Evolutionary conservation across 1,139 yeast genomes (phyloP), one percentile per base, ranked within the genome.

Genomic region (Candida neerlandica): DNA sequence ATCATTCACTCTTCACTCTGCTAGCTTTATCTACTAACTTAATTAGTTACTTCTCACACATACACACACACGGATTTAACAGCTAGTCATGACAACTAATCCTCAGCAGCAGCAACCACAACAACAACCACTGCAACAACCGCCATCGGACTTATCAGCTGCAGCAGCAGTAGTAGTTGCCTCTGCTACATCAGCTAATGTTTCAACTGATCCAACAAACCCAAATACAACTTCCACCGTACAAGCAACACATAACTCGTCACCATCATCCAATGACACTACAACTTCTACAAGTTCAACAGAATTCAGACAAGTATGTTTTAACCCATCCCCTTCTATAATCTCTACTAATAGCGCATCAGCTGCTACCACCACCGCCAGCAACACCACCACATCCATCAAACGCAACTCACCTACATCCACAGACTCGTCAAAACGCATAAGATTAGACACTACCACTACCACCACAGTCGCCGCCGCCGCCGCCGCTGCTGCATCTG

Each of bases 251-350:
- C 32, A 43, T 29, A 35, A 43, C 39, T 12, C 45, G 15, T 33
- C 41, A 18, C 29, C 19, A n/a, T 21, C 57, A 58, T 51, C 65
- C 61, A 37, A 37, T 37, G 41, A 37, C 15, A 19, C 27, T 19
- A 19, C 40, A 5, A 30, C 34, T 30, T 15, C 40, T 12, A 37
- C 41, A 3, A 37, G 18, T 23, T 37, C 41, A 21, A 37, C 41
- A 42, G 69, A 63, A 55, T 69, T 71, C 55, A 63, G 75, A 49
- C 69, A 65, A 46, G 75, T 71, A 32, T 70, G 71, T 53, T 70
- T 71, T 50, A 58, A 60, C 48, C 57, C 62, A 12, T 50, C 58
- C 9, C 57, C 62, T 11, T 48, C 58, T 5, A 38, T 35, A 41
- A 39, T 49, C 21, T 29, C 48, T 37, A 35, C 47, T 43, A 44